Percentiles rank a stretch among this genome's conserved stretches.
These are phyloP conservation scores for Wickerhamiella azyma DNA, from an alignment of 805 yeast species.

Conservation along the genomic window DNA sequence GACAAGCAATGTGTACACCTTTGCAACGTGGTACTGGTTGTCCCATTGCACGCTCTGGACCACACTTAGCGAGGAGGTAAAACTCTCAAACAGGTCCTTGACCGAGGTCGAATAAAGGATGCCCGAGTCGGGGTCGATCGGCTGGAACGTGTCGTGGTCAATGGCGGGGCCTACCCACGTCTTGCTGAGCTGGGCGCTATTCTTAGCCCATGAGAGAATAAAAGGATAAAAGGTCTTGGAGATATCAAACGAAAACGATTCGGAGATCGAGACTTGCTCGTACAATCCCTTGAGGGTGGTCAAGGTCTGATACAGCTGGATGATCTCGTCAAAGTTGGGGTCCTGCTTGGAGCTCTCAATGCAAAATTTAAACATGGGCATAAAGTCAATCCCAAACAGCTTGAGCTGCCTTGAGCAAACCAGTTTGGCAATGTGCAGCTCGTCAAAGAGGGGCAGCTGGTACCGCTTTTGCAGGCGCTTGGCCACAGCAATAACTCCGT, in stretches of 20 bases:
- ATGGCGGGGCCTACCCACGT: constrained; percentile 43
- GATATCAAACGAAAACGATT: constrained; percentile 37
- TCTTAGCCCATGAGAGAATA: constrained; percentile 30
- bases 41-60: constrained; percentile 53
- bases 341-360: constrained; percentile 17
- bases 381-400: constrained; percentile 24
- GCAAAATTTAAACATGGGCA: constrained; percentile 24
- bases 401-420: constrained; percentile 23
- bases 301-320: constrained; percentile 41
- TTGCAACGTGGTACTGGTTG: constrained; percentile 47
- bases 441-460: constrained; percentile 46
- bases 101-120: constrained; percentile 44
- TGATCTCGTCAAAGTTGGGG: constrained; percentile 39
- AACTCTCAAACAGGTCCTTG: constrained; percentile 49
- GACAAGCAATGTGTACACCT: constrained; percentile 44
- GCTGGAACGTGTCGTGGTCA: constrained; percentile 42
- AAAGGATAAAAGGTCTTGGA: constrained; percentile 44
- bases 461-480: constrained; percentile 44
- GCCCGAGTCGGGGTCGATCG: constrained; percentile 32
- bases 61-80: constrained; percentile 44
- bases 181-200: constrained; percentile 34
- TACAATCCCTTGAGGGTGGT: constrained; percentile 40
- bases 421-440: constrained; percentile 34
- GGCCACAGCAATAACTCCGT: constrained; percentile 37
- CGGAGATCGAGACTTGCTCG: constrained; percentile 33